Conservation (phyloP, 306 rosid species). For the Medicago lupulina region DNA sequence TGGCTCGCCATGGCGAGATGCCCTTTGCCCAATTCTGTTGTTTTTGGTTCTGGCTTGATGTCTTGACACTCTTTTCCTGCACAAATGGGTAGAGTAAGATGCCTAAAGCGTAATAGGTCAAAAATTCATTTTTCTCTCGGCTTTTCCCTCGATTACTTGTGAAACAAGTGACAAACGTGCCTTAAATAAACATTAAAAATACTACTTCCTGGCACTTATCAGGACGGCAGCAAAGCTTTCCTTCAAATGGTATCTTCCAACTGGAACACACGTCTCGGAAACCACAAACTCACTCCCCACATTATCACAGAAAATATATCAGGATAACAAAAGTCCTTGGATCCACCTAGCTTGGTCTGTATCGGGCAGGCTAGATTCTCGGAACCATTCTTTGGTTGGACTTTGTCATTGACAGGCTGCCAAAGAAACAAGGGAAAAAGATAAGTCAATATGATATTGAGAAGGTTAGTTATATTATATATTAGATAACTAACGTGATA, state of each 20-base stretch:
- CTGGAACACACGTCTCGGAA: constrained; percentile 73
- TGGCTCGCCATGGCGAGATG: no score
- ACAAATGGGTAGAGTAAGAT: no score
- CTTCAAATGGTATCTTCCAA: constrained; percentile 86
- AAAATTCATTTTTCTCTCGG: no score
- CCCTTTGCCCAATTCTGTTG: no score
- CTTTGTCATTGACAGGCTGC: constrained; percentile 57
- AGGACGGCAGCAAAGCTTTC: constrained; percentile 77
- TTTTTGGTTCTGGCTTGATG: no score
- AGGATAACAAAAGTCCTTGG: constrained; percentile 57
- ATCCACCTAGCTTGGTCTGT: constrained; percentile 38
- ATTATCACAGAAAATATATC: constrained; percentile 44
- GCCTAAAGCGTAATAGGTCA: no score
- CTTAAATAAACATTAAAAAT: no score
- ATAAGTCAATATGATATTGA: constrained; percentile 16
- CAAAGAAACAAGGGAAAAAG: constrained; percentile 37
- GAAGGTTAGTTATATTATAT: background rate
- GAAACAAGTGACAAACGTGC: no score
- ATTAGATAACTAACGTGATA: background rate
- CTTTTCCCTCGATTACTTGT: no score
- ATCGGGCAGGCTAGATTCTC: background rate
- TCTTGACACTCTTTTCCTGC: no score
- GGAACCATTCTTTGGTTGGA: constrained; percentile 39
- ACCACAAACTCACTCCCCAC: constrained; percentile 69
- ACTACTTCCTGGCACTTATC: no score